Evolutionary conservation across 176 grass and related monocot species (phyloP).

Genomic region (Oryza officinalis): DNA sequence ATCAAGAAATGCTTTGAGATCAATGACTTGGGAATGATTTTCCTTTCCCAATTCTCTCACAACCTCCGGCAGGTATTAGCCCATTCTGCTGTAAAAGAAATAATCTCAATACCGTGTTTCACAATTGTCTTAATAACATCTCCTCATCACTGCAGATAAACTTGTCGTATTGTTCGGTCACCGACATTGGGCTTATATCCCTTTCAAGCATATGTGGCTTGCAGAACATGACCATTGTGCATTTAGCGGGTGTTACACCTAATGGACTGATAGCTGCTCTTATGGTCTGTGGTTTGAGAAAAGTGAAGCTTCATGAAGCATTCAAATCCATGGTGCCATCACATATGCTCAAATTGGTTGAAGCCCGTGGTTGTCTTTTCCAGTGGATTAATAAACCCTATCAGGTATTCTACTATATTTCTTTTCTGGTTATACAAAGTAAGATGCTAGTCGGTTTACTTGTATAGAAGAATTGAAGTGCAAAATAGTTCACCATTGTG

Average conservation of each 20-base stretch:
- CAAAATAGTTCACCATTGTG: not conserved
- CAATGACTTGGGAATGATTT: slow-evolving; percentile 71
- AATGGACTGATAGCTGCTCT: slow-evolving; percentile 70
- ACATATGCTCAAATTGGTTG: slow-evolving; percentile 58
- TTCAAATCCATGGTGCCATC: slow-evolving; percentile 63
- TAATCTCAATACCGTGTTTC: not conserved
- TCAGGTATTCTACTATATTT: slow-evolving; percentile 48
- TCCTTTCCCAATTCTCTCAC: slow-evolving; percentile 69
- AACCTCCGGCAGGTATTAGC: slow-evolving; percentile 58
- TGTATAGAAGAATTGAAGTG: not conserved
- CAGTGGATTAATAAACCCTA: slow-evolving; percentile 85
- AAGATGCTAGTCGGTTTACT: not conserved
- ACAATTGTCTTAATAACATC: slow-evolving; percentile 10
- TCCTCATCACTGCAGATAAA: slow-evolving; percentile 65
- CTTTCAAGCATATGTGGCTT: slow-evolving; percentile 76
- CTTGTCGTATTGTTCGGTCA: slow-evolving; percentile 79
- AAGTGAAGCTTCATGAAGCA: slow-evolving; percentile 73
- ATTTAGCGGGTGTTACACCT: slow-evolving; percentile 63
- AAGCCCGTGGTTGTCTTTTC: slow-evolving; percentile 60
- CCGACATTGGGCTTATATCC: slow-evolving; percentile 75
- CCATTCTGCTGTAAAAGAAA: not conserved
- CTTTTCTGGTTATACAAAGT: not conserved
- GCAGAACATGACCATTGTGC: slow-evolving; percentile 75
- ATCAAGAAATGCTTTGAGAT: slow-evolving; percentile 76
- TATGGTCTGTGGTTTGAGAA: slow-evolving; percentile 70